Evolutionary conservation across 2,329 filamentous ascomycete genomes (phyloP), one percentile per base, ranked within the genome.

Genomic region (Magnaporthiopsis rhizophila): DNA sequence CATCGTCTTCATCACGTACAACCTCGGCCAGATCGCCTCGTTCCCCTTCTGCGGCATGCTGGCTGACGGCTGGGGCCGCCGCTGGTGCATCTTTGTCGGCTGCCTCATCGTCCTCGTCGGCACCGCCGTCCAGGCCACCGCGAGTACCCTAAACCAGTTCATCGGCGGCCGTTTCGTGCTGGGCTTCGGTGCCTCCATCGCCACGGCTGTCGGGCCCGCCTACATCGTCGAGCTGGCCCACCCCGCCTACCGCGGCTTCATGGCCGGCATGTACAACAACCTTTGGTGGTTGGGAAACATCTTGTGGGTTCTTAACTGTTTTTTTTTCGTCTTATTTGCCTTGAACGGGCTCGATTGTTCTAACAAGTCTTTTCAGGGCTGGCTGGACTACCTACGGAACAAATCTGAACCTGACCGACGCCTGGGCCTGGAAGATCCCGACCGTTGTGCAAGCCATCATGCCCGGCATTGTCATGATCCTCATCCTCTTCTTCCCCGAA

Each of bases 151-250:
- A 1, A 75, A 73, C 12, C 79, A 82, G 65, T 86, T 88, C 72
- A 83, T 87, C 72, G 83, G 76, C 9, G 81, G 82, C 7, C 76
- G 83, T 30, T 84, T 85, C 69, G 69, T 84, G 30, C 76, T 85
- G 26, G 82, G 82, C 8, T 83, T 84, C 65, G 86, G 86, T 56
- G 84, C 86, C 58, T 80, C 82, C 2, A 84, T 89, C 65, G 81
- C 83, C 4, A 80, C 82, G 6, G 80, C 83, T 3, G 84, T 85
- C 6, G 86, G 83, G 0, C 86, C 86, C 1, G 81, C 84, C n/a
- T 88, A 87, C 70, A 82, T 83, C 21, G 82, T 85, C 59, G 87
- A 89, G 71, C 79, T 87, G 64, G 80, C 84, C 1, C 86, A 89
- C 69, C 86, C 87, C 0, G 81, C 82, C 2, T 86, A 85, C 72